These are phyloP conservation scores for Benincasa hispida DNA, from an alignment of 306 rosid species.

Conservation along the genomic window DNA sequence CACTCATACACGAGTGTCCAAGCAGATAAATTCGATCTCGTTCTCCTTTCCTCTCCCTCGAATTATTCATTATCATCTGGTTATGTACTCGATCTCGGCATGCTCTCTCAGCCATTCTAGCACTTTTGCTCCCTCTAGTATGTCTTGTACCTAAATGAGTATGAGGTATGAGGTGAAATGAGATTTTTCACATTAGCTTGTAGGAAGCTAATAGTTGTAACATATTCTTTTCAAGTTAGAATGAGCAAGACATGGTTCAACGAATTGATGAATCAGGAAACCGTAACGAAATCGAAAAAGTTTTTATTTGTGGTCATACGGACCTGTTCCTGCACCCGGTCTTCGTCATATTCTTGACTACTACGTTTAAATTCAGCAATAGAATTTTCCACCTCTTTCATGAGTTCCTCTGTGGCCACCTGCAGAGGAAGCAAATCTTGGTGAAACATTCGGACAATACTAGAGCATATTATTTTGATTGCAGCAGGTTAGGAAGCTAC, in stretches of 20 bases:
- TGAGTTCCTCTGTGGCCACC: slow-evolving; percentile 69
- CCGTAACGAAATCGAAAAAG: neutral
- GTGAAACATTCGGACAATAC: neutral
- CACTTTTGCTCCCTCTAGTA: slow-evolving; percentile 94
- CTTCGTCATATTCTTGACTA: slow-evolving; percentile 78
- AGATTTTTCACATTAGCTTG: neutral
- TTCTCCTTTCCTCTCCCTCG: neutral
- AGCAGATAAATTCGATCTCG: neutral
- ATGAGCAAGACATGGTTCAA: neutral
- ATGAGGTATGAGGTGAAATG: neutral
- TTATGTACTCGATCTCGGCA: slow-evolving; percentile 55
- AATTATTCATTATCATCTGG: slow-evolving; percentile 22
- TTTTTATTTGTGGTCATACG: slow-evolving; percentile 1
- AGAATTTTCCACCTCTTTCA: slow-evolving; percentile 90
- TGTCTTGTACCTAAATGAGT: slow-evolving; percentile 70
- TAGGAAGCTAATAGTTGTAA: neutral
- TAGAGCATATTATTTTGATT: neutral
- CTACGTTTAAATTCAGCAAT: slow-evolving; percentile 68
- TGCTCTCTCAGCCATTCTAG: slow-evolving; percentile 94
- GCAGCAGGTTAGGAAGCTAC: neutral
- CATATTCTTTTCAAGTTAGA: neutral
- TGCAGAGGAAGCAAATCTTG: slow-evolving; percentile 13
- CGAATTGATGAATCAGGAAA: neutral
- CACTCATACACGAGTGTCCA: neutral
- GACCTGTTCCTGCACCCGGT: slow-evolving; percentile 75